Base-by-base conservation (phyloP, 768 basidiomycete genomes). In the Macrocybe gigantea region DNA sequence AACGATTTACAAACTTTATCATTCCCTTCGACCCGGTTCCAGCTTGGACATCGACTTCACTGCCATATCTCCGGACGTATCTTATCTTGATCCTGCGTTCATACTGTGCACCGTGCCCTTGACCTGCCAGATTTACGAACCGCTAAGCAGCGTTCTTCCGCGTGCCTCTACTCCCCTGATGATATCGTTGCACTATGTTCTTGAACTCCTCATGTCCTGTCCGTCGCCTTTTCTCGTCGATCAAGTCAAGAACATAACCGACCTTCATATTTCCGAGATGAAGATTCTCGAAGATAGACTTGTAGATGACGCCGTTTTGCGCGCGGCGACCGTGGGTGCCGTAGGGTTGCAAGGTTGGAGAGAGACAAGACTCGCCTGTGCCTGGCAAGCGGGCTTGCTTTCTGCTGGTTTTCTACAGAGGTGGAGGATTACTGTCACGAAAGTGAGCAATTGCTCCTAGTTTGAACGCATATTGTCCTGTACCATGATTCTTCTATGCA, bases 371-470 rank as follows among this genome's bases (percentile, higher is more conserved):
- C 63, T 80, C n/a, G 56, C 73, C 51, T 46, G 75, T 31, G 64
- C 64, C 30, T 79, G 82, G 66, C 79, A 83, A 56, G 75, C 73
- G 14, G 76, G 68, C 0, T 64, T 83, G 34, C 58, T 82, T 11
- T 59, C 64, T 37, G 68, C 64, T 3, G 71, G 73, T 11, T 58
- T 67, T 52, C 54, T 83, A 44, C 62, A 60, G 53, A 66, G 76
- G 46, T 83, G 80, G 82, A 61, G 67, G 9, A 58, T 78, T 29
- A 56, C 61, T 33, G 51, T 70, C 33, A 52, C 52, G 9, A 66
- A 62, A 49, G 49, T 47, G 7, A 41, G 7, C n/a, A 38, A 38
- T 38, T 38, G 36, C 4, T 11, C 14, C 36, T 38, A 38, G 36
- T 4, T 14, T 38, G 36, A 2, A 11, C 36, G 36, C 11, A 38